Percentiles rank a stretch among this genome's conserved stretches.
Evolutionary conservation across 495 filamentous ascomycete genomes (phyloP).

Genomic region (Acidiella bohemica): DNA sequence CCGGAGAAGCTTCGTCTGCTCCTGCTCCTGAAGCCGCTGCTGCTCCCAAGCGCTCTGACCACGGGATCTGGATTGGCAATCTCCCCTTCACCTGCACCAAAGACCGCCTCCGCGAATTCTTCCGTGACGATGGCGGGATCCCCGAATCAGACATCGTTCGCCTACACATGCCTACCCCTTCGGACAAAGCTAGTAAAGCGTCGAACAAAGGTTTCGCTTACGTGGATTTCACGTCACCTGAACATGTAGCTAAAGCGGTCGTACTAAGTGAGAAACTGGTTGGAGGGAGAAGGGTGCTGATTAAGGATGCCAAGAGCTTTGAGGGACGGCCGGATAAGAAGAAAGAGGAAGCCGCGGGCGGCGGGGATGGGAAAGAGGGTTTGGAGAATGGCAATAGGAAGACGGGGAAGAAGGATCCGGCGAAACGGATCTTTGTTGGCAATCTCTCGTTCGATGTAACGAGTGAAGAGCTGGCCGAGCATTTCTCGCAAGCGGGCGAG

Average conservation of each 20-base stretch:
- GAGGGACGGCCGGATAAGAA: slow-evolving; percentile 55
- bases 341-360: slow-evolving; percentile 25
- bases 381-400: slow-evolving; percentile 1
- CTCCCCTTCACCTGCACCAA: slow-evolving; percentile 66
- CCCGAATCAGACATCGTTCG: slow-evolving; percentile 60
- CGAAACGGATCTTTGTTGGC: slow-evolving; percentile 75
- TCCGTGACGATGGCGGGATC: slow-evolving; percentile 57
- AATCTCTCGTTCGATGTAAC: slow-evolving; percentile 77
- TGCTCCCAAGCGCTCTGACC: slow-evolving; percentile 47
- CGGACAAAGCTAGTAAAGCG: slow-evolving; percentile 22
- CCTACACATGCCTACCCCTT: slow-evolving; percentile 56
- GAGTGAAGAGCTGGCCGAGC: slow-evolving; percentile 62
- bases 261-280: slow-evolving; percentile 68
- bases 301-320: slow-evolving; percentile 81
- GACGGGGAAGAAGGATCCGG: slow-evolving; percentile 42
- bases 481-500: slow-evolving; percentile 71
- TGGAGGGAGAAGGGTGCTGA: slow-evolving; percentile 62
- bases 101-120: slow-evolving; percentile 56
- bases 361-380: slow-evolving; percentile 30
- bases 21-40: slow-evolving; percentile 21
- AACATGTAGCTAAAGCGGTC: slow-evolving; percentile 56
- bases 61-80: slow-evolving; percentile 94
- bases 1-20: too few species aligned
- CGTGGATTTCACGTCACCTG: slow-evolving; percentile 67
- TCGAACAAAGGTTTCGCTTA: slow-evolving; percentile 90